phyloP scores from a whole-genome alignment of 2,329 filamentous ascomycete genomes.

The Calonectria pseudoturangicola region DNA sequence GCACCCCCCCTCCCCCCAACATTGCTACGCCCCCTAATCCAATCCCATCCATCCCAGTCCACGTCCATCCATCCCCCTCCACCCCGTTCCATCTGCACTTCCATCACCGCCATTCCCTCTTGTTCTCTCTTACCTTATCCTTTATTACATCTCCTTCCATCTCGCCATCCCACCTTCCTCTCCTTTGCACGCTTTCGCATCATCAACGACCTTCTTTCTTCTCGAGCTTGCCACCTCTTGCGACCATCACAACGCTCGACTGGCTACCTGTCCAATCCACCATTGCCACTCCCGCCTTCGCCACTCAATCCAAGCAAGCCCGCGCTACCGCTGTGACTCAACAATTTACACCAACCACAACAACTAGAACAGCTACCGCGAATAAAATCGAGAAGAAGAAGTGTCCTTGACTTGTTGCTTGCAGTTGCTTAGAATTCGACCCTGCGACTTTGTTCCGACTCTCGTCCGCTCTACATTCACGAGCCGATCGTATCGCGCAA shows the following conservation, averaged over 20 bases:
- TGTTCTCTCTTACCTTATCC: constrained; percentile 57
- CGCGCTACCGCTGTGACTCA: constrained; percentile 51
- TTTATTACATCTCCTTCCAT: constrained; percentile 57
- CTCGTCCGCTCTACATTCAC: constrained; percentile 38
- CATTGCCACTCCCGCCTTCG: constrained; percentile 51
- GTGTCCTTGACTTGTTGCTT: constrained; percentile 52
- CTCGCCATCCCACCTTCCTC: constrained; percentile 58
- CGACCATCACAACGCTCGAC: constrained; percentile 44
- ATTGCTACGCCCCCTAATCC: constrained; percentile 37
- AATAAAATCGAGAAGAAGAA: constrained; percentile 59
- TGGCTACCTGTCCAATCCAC: constrained; percentile 42
- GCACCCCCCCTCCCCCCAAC: constrained; percentile 32
- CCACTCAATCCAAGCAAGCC: constrained; percentile 53
- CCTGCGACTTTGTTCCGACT: constrained; percentile 42
- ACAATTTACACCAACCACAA: constrained; percentile 43
- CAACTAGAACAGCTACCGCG: constrained; percentile 47
- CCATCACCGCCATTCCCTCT: constrained; percentile 58
- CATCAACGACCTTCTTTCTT: constrained; percentile 60
- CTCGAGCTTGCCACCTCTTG: constrained; percentile 58
- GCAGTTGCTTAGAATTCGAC: constrained; percentile 43
- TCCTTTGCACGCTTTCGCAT: constrained; percentile 58
- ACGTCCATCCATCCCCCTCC: constrained; percentile 59
- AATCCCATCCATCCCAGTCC: constrained; percentile 54
- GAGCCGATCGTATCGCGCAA: constrained; percentile 26
- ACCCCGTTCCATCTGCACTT: constrained; percentile 56